Evolutionary conservation across 106 monocot species (phyloP).

Genomic region (Vanilla planifolia): DNA sequence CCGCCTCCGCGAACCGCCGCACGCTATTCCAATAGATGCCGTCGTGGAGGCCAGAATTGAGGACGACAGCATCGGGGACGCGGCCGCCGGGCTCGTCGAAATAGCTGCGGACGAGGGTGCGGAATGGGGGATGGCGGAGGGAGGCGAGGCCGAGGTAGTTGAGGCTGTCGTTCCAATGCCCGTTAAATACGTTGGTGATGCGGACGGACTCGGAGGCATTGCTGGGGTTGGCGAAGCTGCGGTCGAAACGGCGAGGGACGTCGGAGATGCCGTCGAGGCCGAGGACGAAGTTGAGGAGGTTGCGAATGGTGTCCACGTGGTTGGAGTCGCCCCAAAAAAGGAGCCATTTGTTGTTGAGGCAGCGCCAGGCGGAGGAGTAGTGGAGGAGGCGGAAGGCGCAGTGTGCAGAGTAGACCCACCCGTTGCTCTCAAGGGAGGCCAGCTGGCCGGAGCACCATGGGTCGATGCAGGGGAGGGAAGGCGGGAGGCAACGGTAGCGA

Average conservation of each 20-base stretch:
- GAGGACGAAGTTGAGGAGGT: slow-evolving; percentile 69
- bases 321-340: slow-evolving; percentile 99
- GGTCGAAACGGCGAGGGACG: slow-evolving; percentile 66
- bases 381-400: slow-evolving; percentile 66
- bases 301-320: slow-evolving; percentile 88
- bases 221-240: slow-evolving; percentile 37
- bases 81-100: slow-evolving; percentile 32
- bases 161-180: slow-evolving; percentile 80
- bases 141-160: slow-evolving; percentile 80
- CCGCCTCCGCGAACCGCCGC: slow-evolving; percentile 39
- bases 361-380: slow-evolving; percentile 47
- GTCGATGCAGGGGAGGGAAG: slow-evolving; percentile 25
- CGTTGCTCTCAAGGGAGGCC: slow-evolving; percentile 80
- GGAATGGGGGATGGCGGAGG: slow-evolving; percentile 42
- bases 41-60: slow-evolving; percentile 93
- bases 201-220: slow-evolving; percentile 46
- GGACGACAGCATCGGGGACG: slow-evolving; percentile 46
- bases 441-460: slow-evolving; percentile 82
- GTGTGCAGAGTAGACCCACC: slow-evolving; percentile 96
- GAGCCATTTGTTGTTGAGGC: slow-evolving; percentile 63
- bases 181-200: slow-evolving; percentile 91
- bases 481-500: slow-evolving; percentile 66
- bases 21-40: slow-evolving; percentile 57
- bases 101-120: slow-evolving; percentile 34
- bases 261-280: slow-evolving; percentile 23